phyloP scores from a whole-genome alignment of 2,329 filamentous ascomycete genomes.

The Fusarium tjaetaba region DNA sequence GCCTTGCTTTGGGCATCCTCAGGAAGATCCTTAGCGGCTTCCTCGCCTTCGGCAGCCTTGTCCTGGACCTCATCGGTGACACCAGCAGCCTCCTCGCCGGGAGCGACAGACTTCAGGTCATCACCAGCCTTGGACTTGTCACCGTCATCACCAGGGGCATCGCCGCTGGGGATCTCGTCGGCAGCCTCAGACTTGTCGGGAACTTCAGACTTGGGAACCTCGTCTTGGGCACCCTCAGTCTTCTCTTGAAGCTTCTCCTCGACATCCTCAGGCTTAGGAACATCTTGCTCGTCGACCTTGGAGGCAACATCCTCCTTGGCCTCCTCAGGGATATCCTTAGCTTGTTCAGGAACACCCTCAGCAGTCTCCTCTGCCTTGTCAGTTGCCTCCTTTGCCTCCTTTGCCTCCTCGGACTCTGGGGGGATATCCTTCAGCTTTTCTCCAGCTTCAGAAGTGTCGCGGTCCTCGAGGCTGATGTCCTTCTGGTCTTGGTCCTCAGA shows the following conservation, averaged over 20 bases:
- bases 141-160: slow-evolving; percentile 9
- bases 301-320: slow-evolving; percentile 25
- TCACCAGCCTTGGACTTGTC: slow-evolving; percentile 34
- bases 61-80: slow-evolving; percentile 38
- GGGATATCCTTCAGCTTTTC: slow-evolving; percentile 29
- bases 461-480: slow-evolving; percentile 32
- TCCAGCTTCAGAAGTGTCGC: slow-evolving; percentile 29
- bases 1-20: slow-evolving; percentile 38
- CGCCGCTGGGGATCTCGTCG: neutral
- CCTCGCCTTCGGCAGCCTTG: slow-evolving; percentile 30
- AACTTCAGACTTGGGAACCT: slow-evolving; percentile 37
- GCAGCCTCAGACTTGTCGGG: slow-evolving; percentile 23
- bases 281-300: slow-evolving; percentile 30
- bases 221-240: slow-evolving; percentile 22
- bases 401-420: slow-evolving; percentile 23
- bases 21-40: slow-evolving; percentile 18
- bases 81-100: slow-evolving; percentile 42
- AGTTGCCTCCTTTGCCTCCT: slow-evolving; percentile 24
- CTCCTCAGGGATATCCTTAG: slow-evolving; percentile 28
- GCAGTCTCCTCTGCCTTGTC: slow-evolving; percentile 31
- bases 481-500: slow-evolving; percentile 16
- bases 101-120: slow-evolving; percentile 56
- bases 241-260: slow-evolving; percentile 24
- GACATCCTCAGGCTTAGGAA: slow-evolving; percentile 21
- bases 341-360: slow-evolving; percentile 14